Evolutionary conservation across 2,329 filamentous ascomycete species (phyloP).

Genomic region (Fusarium luffae): DNA sequence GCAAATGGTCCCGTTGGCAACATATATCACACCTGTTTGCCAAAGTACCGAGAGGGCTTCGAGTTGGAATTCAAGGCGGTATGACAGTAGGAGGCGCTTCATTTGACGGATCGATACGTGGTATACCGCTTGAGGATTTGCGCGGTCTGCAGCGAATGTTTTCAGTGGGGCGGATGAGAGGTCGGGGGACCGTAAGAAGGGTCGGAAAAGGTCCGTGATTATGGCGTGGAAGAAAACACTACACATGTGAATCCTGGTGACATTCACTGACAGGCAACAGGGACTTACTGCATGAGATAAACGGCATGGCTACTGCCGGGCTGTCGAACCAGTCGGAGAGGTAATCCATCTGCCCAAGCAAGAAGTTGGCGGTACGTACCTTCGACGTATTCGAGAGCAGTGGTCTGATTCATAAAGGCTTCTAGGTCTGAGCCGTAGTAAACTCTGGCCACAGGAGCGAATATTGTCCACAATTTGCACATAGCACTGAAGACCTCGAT

Average conservation of each 20-base stretch:
- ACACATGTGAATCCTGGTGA: background rate
- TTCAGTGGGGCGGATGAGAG: background rate
- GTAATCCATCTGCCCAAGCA: background rate
- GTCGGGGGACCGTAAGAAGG: background rate
- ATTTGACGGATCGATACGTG: background rate
- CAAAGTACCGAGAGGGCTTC: background rate
- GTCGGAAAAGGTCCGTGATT: background rate
- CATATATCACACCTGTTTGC: background rate
- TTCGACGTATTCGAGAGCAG: background rate
- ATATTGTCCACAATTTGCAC: background rate
- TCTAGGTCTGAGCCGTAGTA: background rate
- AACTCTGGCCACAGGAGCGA: background rate
- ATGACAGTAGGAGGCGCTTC: background rate
- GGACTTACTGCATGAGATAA: background rate
- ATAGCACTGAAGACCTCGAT: background rate
- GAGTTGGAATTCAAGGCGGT: background rate
- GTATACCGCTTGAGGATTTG: background rate
- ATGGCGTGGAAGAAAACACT: background rate
- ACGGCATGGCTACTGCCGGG: background rate
- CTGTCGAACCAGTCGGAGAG: background rate
- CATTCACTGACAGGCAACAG: too few species aligned
- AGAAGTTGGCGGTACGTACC: background rate
- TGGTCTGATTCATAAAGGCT: background rate
- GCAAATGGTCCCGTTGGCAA: background rate
- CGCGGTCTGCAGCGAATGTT: background rate